These are phyloP conservation scores for Tuber melanosporum DNA, from an alignment of 495 filamentous ascomycete genomes.

Conservation along the genomic window DNA sequence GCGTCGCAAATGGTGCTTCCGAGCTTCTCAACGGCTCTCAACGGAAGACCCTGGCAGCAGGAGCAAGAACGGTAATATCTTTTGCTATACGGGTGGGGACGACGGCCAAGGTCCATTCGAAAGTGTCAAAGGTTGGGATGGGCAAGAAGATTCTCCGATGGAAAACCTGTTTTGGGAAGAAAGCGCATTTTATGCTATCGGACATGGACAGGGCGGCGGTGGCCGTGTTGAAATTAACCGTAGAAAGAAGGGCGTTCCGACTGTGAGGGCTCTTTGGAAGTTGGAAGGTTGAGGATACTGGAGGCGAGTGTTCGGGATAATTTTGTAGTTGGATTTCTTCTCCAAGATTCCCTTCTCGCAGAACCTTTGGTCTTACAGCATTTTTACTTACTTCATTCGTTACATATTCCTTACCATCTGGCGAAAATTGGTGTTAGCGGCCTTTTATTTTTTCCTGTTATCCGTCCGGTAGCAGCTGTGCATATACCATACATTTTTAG, in stretches of 20 bases:
- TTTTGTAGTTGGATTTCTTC: neutral
- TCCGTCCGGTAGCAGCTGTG: neutral
- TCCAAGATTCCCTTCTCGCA: neutral
- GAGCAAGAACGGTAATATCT: neutral
- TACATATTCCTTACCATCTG: neutral
- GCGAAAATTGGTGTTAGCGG: neutral
- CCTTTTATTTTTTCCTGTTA: neutral
- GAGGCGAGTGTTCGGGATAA: conserved; percentile 2
- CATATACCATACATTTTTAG: conserved; percentile 1
- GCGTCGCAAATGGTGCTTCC: conserved; percentile 32
- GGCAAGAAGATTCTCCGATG: conserved; percentile 6
- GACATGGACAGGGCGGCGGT: conserved; percentile 32
- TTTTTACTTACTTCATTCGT: neutral
- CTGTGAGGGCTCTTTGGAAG: conserved; percentile 31
- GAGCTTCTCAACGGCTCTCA: conserved; percentile 16
- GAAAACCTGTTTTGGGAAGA: conserved; percentile 38
- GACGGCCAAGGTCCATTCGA: neutral
- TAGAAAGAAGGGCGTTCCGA: conserved; percentile 29
- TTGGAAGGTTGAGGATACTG: conserved; percentile 30
- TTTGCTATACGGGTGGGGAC: neutral
- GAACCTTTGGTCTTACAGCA: neutral
- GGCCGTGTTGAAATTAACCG: conserved; percentile 32
- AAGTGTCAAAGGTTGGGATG: neutral
- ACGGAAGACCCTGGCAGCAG: neutral
- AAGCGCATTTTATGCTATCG: conserved; percentile 38